Percentiles rank a stretch among this genome's conserved stretches.
These are phyloP conservation scores for Gelatoporia subvermispora DNA, from an alignment of 768 basidiomycete species.

Conservation along the genomic window DNA sequence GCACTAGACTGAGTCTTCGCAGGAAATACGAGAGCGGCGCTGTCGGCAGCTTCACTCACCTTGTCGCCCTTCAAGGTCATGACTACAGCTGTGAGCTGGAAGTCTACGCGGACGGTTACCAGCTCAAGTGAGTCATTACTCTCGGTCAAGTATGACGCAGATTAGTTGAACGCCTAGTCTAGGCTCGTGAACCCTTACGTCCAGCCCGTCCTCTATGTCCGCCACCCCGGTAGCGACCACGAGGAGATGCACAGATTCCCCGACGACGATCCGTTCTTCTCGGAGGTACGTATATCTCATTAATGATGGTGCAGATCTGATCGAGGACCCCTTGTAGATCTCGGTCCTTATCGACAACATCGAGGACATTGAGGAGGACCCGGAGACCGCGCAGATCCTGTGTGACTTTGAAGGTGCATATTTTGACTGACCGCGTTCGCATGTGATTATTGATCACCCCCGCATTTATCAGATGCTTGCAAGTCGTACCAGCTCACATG, in stretches of 20 bases:
- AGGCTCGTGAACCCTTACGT: slow-evolving; percentile 93
- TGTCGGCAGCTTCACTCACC: slow-evolving; percentile 87
- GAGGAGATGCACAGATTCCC: slow-evolving; percentile 69
- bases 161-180: slow-evolving; percentile 2
- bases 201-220: slow-evolving; percentile 80
- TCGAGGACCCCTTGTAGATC: slow-evolving; percentile 28
- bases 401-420: slow-evolving; percentile 75
- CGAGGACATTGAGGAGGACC: slow-evolving; percentile 85
- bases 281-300: slow-evolving; percentile 46
- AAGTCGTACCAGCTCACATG: slow-evolving; percentile 89
- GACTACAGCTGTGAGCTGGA: slow-evolving; percentile 95
- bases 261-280: slow-evolving; percentile 92
- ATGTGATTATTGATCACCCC: neutral
- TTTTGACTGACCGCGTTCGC: neutral
- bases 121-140: slow-evolving; percentile 53
- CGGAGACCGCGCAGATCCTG: slow-evolving; percentile 75
- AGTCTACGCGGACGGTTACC: slow-evolving; percentile 91
- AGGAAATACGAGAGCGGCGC: slow-evolving; percentile 97
- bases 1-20: neutral
- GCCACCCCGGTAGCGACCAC: slow-evolving; percentile 75
- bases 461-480: slow-evolving; percentile 57
- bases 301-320: neutral
- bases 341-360: slow-evolving; percentile 87
- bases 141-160: neutral
- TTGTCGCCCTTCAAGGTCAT: slow-evolving; percentile 85